These are phyloP conservation scores for Plenodomus tracheiphilus DNA, from an alignment of 2,329 filamentous ascomycete species.

Conservation along the genomic window DNA sequence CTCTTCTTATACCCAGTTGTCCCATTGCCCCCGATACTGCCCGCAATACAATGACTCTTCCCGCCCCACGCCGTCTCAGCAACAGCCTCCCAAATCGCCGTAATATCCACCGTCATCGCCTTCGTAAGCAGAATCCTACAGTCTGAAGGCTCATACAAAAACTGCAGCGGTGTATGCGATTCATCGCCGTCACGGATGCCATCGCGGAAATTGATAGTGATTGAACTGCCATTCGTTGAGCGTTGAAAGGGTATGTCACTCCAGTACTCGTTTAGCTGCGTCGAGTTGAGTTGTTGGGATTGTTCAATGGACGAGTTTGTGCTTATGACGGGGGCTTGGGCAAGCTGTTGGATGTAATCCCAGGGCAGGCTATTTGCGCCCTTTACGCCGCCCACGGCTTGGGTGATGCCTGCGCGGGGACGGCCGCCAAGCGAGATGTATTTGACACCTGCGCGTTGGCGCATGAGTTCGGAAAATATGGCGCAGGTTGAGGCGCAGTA, in stretches of 20 bases:
- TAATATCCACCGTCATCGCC: conserved; percentile 58
- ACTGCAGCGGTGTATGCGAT: conserved; percentile 58
- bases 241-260: conserved; percentile 36
- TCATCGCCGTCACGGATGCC: conserved; percentile 50
- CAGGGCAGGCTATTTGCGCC: conserved; percentile 51
- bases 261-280: conserved; percentile 39
- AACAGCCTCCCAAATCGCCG: conserved; percentile 57
- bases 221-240: conserved; percentile 24
- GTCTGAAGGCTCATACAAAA: conserved; percentile 63
- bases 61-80: conserved; percentile 41
- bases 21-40: conserved; percentile 1
- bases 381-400: conserved; percentile 65
- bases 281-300: conserved; percentile 31
- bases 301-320: conserved; percentile 29
- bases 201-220: conserved; percentile 44
- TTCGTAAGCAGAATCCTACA: conserved; percentile 65
- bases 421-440: conserved; percentile 64
- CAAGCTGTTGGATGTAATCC: conserved; percentile 38
- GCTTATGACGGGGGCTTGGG: conserved; percentile 25
- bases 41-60: conserved; percentile 39
- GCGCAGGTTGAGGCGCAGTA: conserved; percentile 64
- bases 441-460: conserved; percentile 56
- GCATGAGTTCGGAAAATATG: conserved; percentile 60
- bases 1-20: not conserved
- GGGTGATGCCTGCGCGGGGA: conserved; percentile 56